A percentile compares a stretch with the other conserved stretches of the same genome.
Evolutionary conservation across 148 eudicot genomes (phyloP).

Genomic region (Drosera capensis): DNA sequence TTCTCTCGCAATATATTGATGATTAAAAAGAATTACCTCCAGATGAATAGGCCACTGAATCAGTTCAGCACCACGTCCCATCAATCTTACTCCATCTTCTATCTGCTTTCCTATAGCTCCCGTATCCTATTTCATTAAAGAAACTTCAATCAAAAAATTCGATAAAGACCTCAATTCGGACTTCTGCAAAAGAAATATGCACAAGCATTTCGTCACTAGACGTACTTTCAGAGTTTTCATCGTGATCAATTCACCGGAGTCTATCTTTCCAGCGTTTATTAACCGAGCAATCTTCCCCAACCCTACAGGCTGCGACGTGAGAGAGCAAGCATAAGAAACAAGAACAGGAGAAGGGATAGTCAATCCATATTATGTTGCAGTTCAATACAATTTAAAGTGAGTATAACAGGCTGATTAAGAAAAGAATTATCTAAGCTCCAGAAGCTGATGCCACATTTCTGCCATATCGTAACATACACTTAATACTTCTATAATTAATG

Average conservation of each 20-base stretch:
- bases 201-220: constrained; percentile 4
- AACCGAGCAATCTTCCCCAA: constrained; percentile 85
- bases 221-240: constrained; percentile 92
- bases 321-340: not conserved
- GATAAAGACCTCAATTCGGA: constrained; percentile 1
- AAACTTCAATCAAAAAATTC: constrained; percentile 2
- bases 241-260: constrained; percentile 86
- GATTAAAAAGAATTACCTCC: constrained; percentile 58
- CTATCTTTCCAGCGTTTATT: constrained; percentile 89
- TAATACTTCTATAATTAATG: no score
- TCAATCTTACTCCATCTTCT: constrained; percentile 81
- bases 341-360: not conserved
- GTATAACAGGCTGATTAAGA: no score
- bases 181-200: not conserved
- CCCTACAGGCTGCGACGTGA: constrained; percentile 75
- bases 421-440: no score
- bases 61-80: constrained; percentile 89
- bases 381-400: no score
- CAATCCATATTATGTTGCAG: not conserved
- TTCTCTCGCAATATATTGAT: no score
- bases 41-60: constrained; percentile 91
- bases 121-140: constrained; percentile 31
- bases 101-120: constrained; percentile 96
- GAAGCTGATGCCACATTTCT: no score
- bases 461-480: no score